Evolutionary conservation across 345 rosid genomes (phyloP).

Genomic region (Hibiscus syriacus): DNA sequence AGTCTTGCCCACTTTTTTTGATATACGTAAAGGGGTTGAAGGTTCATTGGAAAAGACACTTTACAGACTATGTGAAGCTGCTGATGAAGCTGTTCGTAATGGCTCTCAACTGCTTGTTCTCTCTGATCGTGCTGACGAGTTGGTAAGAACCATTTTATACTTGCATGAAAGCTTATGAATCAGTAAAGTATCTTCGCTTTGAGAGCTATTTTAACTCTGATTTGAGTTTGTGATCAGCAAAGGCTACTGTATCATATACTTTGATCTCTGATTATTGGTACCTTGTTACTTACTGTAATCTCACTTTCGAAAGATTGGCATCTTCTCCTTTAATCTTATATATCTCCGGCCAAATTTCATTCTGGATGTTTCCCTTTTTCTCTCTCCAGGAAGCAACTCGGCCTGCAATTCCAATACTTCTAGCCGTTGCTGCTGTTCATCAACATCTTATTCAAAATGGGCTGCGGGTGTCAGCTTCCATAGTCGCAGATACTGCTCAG

Average conservation of each 20-base stretch:
- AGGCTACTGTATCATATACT: not conserved
- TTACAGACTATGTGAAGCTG: constrained; percentile 74
- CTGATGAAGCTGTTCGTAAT: constrained; percentile 96
- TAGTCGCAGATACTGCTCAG: constrained; percentile 92
- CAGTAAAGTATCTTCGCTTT: not conserved
- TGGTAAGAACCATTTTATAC: constrained; percentile 35
- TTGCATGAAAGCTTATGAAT: not conserved
- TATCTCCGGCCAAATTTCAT: not conserved
- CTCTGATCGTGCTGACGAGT: constrained; percentile 68
- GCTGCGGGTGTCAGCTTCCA: constrained; percentile 86
- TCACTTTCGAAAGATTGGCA: not conserved
- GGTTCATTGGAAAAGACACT: constrained; percentile 80
- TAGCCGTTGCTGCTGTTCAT: constrained; percentile 97
- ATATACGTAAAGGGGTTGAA: constrained; percentile 85
- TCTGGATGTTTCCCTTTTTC: constrained; percentile 9
- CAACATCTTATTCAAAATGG: constrained; percentile 99
- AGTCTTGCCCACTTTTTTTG: constrained; percentile 69
- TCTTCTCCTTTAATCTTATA: not conserved
- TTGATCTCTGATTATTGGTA: not conserved
- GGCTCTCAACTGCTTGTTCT: constrained; percentile 93
- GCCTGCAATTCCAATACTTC: constrained; percentile 90
- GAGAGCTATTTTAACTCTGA: not conserved
- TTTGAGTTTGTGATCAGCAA: not conserved
- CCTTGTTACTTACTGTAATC: not conserved
- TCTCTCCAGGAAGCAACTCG: constrained; percentile 72